phyloP scores from a whole-genome alignment of 108 stramenopile genomes.

The Skeletonema menzelii region DNA sequence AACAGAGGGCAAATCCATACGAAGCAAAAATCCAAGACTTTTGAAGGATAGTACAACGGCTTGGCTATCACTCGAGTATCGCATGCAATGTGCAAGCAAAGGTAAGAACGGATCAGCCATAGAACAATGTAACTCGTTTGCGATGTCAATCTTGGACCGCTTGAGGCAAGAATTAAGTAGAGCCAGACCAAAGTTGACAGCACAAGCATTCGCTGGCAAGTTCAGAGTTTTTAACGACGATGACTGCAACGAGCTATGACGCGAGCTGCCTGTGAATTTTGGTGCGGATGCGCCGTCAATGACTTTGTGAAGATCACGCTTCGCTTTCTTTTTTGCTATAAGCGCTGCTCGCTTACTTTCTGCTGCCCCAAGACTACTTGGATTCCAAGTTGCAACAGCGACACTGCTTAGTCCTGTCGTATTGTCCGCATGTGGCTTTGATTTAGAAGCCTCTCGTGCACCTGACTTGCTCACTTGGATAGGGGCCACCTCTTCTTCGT shows the following conservation, averaged over 20 bases:
- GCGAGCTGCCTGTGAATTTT: conserved; percentile 77
- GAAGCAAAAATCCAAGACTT: conserved; percentile 76
- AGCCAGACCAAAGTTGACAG: conserved; percentile 84
- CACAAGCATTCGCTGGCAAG: conserved; percentile 70
- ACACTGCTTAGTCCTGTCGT: conserved; percentile 4
- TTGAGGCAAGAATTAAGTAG: conserved; percentile 83
- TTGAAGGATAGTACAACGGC: conserved; percentile 80
- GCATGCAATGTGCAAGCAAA: conserved; percentile 77
- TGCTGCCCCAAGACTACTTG: conserved; percentile 54
- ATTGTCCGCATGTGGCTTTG: conserved; percentile 13
- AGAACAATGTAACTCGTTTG: conserved; percentile 38
- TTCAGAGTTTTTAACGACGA: conserved; percentile 50
- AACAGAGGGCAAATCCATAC: conserved; percentile 80
- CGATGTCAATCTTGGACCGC: conserved; percentile 51
- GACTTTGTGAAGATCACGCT: conserved; percentile 51
- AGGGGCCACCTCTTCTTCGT: conserved; percentile 47
- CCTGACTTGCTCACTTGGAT: conserved; percentile 57
- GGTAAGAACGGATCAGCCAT: conserved; percentile 89
- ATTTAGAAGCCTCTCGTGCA: not conserved
- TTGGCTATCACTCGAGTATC: conserved; percentile 66
- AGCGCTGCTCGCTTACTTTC: conserved; percentile 53
- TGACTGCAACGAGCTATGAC: conserved; percentile 48
- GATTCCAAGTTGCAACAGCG: conserved; percentile 74
- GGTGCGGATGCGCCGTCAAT: conserved; percentile 84
- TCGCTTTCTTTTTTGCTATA: conserved; percentile 50